Conservation (phyloP, 1,284 basidiomycete genomes). For the Rhodotorula glutinis region DNA sequence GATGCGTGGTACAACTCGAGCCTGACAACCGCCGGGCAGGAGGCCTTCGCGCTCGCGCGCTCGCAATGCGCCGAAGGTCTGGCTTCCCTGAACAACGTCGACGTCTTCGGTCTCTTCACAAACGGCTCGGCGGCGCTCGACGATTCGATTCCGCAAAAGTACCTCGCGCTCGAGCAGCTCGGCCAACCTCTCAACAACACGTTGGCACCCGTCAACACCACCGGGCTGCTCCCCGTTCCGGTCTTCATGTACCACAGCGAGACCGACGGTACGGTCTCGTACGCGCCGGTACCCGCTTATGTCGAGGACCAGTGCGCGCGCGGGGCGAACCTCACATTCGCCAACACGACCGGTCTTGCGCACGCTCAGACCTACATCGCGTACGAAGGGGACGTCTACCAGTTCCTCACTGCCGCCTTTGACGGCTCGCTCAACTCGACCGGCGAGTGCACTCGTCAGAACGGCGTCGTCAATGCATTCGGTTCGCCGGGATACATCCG, state of each 20-base stretch:
- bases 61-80: conserved; percentile 3
- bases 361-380: conserved; percentile 1
- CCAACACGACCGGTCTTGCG: neutral
- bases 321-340: conserved; percentile 7
- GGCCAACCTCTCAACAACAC: neutral
- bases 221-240: neutral
- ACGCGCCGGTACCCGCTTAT: conserved; percentile 5
- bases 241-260: conserved; percentile 4
- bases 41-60: neutral
- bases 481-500: neutral
- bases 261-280: conserved; percentile 4
- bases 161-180: neutral
- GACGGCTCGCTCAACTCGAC: neutral
- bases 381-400: conserved; percentile 6
- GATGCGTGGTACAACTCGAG: neutral
- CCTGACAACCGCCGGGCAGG: neutral
- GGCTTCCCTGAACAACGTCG: no score
- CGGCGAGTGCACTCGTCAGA: neutral
- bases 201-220: neutral
- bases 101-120: neutral
- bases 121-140: neutral
- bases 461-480: neutral
- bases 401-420: conserved; percentile 8
- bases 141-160: neutral
- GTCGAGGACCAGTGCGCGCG: neutral